phyloP scores from a whole-genome alignment of 345 rosid genomes.

The Punica granatum region DNA sequence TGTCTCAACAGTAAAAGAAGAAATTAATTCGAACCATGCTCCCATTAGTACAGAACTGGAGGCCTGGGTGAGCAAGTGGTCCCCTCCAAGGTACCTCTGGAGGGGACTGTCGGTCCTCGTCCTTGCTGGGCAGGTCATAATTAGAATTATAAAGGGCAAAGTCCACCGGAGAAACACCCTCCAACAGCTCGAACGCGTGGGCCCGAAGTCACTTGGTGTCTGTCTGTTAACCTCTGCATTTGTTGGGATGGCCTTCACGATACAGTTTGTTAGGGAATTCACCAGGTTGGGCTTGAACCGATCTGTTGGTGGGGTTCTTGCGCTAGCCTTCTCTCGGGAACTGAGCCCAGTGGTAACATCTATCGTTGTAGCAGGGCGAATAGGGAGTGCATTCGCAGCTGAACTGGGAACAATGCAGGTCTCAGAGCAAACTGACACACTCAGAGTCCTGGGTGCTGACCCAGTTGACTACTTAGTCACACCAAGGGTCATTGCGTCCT shows the following conservation, averaged over 20 bases:
- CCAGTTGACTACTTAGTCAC: slow-evolving; percentile 24
- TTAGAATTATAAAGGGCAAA: slow-evolving; percentile 14
- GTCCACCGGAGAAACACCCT: slow-evolving; percentile 23
- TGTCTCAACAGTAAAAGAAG: slow-evolving; percentile 11
- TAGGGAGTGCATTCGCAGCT: slow-evolving; percentile 21
- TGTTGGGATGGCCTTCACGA: slow-evolving; percentile 25
- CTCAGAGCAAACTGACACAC: slow-evolving; percentile 22
- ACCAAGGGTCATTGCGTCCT: slow-evolving; percentile 20
- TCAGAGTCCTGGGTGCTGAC: slow-evolving; percentile 19
- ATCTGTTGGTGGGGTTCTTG: slow-evolving; percentile 20
- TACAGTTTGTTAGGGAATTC: slow-evolving; percentile 24
- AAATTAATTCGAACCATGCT: slow-evolving; percentile 4
- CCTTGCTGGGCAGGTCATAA: slow-evolving; percentile 20
- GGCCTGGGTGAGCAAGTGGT: slow-evolving; percentile 16
- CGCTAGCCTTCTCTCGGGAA: slow-evolving; percentile 22
- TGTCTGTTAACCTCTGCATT: slow-evolving; percentile 22
- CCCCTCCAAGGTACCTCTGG: slow-evolving; percentile 21
- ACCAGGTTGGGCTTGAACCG: slow-evolving; percentile 21
- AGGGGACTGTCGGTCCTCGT: slow-evolving; percentile 20
- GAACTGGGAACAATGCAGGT: slow-evolving; percentile 25
- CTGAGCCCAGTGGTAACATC: slow-evolving; percentile 22
- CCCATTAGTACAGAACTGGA: neutral
- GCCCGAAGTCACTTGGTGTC: slow-evolving; percentile 23
- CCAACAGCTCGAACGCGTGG: slow-evolving; percentile 22
- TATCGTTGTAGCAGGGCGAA: slow-evolving; percentile 19